Conservation (phyloP, 164 flowering plant species). For the Houttuynia cordata region DNA sequence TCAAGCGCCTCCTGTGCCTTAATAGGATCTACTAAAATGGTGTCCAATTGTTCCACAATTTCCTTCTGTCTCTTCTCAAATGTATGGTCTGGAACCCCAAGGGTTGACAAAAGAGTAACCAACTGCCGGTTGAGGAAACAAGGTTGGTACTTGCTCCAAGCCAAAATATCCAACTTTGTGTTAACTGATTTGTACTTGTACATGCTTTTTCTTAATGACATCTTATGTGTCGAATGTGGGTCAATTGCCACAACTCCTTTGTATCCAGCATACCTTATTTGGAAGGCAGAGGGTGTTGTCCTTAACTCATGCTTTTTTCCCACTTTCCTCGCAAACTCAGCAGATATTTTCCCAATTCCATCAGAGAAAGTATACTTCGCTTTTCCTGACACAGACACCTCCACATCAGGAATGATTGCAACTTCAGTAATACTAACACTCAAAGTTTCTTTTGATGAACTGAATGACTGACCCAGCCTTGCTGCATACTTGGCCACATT, state of each 20-base stretch:
- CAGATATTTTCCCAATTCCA: slow-evolving; percentile 92
- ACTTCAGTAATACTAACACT: slow-evolving; percentile 37
- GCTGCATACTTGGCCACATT: slow-evolving; percentile 91
- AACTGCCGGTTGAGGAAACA: slow-evolving; percentile 77
- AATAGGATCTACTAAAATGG: slow-evolving; percentile 43
- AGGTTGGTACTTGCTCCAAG: slow-evolving; percentile 69
- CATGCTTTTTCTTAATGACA: slow-evolving; percentile 76
- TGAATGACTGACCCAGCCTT: slow-evolving; percentile 80
- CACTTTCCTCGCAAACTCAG: slow-evolving; percentile 49
- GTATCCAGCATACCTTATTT: slow-evolving; percentile 79
- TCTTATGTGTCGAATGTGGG: slow-evolving; percentile 40
- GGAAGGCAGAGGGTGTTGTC: slow-evolving; percentile 61
- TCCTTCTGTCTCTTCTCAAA: slow-evolving; percentile 61
- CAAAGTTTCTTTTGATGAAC: slow-evolving; percentile 77
- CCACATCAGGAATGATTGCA: slow-evolving; percentile 47
- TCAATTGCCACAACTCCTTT: slow-evolving; percentile 94
- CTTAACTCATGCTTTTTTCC: slow-evolving; percentile 51
- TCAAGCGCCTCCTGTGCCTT: slow-evolving; percentile 58
- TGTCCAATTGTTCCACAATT: slow-evolving; percentile 43
- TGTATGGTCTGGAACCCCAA: slow-evolving; percentile 57
- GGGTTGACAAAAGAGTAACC: slow-evolving; percentile 73
- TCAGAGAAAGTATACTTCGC: slow-evolving; percentile 66
- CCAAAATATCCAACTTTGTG: slow-evolving; percentile 57
- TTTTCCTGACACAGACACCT: slow-evolving; percentile 28
- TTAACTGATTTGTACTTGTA: slow-evolving; percentile 48